phyloP scores from a whole-genome alignment of 2,329 filamentous ascomycete genomes.

The Westerdykella aurantiaca region DNA sequence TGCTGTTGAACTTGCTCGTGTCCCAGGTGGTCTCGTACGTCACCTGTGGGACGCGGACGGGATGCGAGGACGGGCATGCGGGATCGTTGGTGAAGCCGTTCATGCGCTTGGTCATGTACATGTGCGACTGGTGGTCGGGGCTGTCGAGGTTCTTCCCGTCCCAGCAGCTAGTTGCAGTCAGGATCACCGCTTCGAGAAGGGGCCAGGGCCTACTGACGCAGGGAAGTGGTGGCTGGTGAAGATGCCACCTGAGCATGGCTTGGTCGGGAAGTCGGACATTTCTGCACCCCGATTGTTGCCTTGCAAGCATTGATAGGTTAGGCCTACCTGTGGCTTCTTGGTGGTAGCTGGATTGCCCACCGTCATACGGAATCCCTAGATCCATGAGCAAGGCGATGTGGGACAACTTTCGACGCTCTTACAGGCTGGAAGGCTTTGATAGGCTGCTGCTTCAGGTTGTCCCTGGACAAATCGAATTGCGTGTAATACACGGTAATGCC shows the following conservation, averaged over 20 bases:
- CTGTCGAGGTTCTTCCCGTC: slow-evolving; percentile 47
- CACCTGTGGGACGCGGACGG: slow-evolving; percentile 9
- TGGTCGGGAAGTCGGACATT: slow-evolving; percentile 14
- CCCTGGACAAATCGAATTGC: slow-evolving; percentile 27
- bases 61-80: slow-evolving; percentile 8
- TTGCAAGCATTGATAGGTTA: slow-evolving; percentile 19
- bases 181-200: background rate
- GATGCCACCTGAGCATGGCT: slow-evolving; percentile 22
- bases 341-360: slow-evolving; percentile 27
- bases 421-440: slow-evolving; percentile 19
- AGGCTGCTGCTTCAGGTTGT: slow-evolving; percentile 20
- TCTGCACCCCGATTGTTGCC: slow-evolving; percentile 16
- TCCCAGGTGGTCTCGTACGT: slow-evolving; percentile 12
- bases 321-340: slow-evolving; percentile 13
- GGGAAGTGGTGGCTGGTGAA: slow-evolving; percentile 23
- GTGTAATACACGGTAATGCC: slow-evolving; percentile 28
- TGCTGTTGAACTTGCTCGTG: slow-evolving; percentile 10
- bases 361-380: slow-evolving; percentile 25
- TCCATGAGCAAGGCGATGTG: slow-evolving; percentile 1
- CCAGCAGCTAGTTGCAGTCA: slow-evolving; percentile 30
- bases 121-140: slow-evolving; percentile 50
- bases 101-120: slow-evolving; percentile 18
- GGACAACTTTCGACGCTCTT: slow-evolving; percentile 1
- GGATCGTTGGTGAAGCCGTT: slow-evolving; percentile 4
- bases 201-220: slow-evolving; percentile 9